A percentile compares a stretch with the other conserved stretches of the same genome.
These are phyloP conservation scores for Selaginella tamariscina DNA, from an alignment of 75 land plant genomes.

Conservation along the genomic window DNA sequence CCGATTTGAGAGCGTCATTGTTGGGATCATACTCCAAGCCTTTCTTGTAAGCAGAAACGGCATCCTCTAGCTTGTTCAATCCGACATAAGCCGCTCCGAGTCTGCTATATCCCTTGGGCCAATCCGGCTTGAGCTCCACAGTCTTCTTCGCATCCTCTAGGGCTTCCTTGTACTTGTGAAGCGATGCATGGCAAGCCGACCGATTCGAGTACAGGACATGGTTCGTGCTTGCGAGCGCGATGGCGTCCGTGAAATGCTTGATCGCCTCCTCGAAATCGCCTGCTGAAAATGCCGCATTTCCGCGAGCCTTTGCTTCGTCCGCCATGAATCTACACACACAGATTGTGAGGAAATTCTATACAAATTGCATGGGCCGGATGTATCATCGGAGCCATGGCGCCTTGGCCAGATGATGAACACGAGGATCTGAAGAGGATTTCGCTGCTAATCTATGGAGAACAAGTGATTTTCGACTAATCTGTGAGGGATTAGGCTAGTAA, in stretches of 20 bases:
- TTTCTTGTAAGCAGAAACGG: slow-evolving; percentile 63
- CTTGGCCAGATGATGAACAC: too few species aligned
- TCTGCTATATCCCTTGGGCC: slow-evolving; percentile 90
- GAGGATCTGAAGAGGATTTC: too few species aligned
- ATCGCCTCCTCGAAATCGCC: slow-evolving; percentile 66
- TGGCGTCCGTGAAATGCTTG: slow-evolving; percentile 69
- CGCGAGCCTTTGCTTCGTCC: slow-evolving; percentile 90
- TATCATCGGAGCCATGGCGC: too few species aligned
- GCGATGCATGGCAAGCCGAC: slow-evolving; percentile 90
- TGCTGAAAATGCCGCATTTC: slow-evolving; percentile 89
- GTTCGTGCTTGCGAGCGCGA: slow-evolving; percentile 59
- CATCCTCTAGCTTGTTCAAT: slow-evolving; percentile 40
- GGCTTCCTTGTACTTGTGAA: slow-evolving; percentile 57
- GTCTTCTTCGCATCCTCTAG: slow-evolving; percentile 80
- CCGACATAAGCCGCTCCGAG: slow-evolving; percentile 91
- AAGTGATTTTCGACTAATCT: not conserved
- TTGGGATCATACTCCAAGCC: slow-evolving; percentile 70
- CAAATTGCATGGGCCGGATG: too few species aligned
- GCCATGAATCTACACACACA: slow-evolving; percentile 67
- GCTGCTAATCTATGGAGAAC: too few species aligned
- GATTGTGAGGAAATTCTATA: too few species aligned
- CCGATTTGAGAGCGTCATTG: slow-evolving; percentile 76
- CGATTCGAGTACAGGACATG: slow-evolving; percentile 97
- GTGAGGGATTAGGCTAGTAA: not conserved
- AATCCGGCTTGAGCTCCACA: slow-evolving; percentile 79